Evolutionary conservation across 2,329 filamentous ascomycete genomes (phyloP), one percentile per base, ranked within the genome.

Genomic region (Teratosphaeria destructans): DNA sequence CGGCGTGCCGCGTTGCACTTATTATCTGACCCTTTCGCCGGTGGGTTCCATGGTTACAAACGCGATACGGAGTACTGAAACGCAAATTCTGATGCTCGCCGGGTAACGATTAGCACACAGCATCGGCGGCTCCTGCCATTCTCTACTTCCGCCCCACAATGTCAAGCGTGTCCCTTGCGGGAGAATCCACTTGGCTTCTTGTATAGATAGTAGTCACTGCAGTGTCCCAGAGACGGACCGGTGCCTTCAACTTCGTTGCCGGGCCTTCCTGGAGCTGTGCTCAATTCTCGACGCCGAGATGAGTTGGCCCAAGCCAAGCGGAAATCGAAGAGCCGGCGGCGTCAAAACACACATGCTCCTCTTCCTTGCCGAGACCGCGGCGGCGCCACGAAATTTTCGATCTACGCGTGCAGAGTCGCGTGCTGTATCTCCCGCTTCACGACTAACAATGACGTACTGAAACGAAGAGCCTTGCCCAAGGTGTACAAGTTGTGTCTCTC

Each of bases 251-350:
- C 35, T 56, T 19, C 19, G n/a, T 49, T 10, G 19, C 43, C 16
- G 19, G 43, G 43, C 43, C 19, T n/a, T 49, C 43, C 43, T 39
- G 19, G 23, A 47, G 43, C 26, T 26, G 47, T 57, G 55, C 34
- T 56, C 49, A 49, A 32, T 54, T 52, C 32, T 43, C 52, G 52
- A 37, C 29, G 52, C 57, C 23, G 57, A 47, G 52, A 49, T 34
- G 54, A 59, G 26, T 23, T 49, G 39, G 29, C 26, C 55, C 23
- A 16, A 54, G 35, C 54, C 54, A 57, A 29, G 43, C 54, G 19
- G 58, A 56, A 43, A 47, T 59, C 58, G 52, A 54, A 59, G 54
- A 52, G 58, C 27, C 54, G 47, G 26, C 32, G 37, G 37, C 37
- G 37, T 43, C 11, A 12, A 43, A 14, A 43, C 10, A 43, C 37